These are phyloP conservation scores for Ustilago hordei DNA, from an alignment of 1,284 basidiomycete genomes.

Conservation along the genomic window DNA sequence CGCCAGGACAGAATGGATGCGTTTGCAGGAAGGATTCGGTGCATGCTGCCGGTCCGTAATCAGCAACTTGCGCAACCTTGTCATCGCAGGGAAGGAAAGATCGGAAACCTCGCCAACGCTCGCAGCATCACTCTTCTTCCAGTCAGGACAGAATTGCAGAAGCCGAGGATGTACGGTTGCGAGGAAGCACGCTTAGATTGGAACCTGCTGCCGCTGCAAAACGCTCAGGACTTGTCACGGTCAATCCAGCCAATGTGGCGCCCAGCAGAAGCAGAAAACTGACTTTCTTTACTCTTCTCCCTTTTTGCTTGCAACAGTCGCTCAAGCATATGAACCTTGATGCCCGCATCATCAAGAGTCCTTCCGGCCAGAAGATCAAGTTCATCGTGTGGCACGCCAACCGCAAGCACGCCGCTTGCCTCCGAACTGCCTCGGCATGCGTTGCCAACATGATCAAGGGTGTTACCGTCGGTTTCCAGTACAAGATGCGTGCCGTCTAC, in stretches of 20 bases:
- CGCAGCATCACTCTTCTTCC: no score
- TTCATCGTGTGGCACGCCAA: conserved; percentile 98
- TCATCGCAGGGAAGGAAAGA: no score
- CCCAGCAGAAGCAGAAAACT: conserved; percentile 5
- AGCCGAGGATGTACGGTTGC: no score
- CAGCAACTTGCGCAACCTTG: no score
- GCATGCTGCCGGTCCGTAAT: no score
- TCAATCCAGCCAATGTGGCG: background rate
- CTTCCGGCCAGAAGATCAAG: conserved; percentile 79
- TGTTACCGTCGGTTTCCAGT: conserved; percentile 93
- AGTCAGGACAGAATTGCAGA: no score
- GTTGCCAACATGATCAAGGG: conserved; percentile 95
- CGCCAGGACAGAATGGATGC: no score
- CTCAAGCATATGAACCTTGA: conserved; percentile 70
- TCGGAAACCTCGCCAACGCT: no score
- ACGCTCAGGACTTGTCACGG: conserved; percentile 1
- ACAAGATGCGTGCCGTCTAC: conserved; percentile 91
- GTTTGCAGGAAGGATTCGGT: no score
- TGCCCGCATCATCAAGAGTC: conserved; percentile 70
- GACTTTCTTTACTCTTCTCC: conserved; percentile 8
- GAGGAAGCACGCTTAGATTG: background rate
- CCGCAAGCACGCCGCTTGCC: conserved; percentile 98
- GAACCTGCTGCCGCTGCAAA: conserved; percentile 2
- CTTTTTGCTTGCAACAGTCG: conserved; percentile 71
- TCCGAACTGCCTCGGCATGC: conserved; percentile 92